Conservation (phyloP, 1,284 basidiomycete genomes). For the Naganishia cerealis region DNA sequence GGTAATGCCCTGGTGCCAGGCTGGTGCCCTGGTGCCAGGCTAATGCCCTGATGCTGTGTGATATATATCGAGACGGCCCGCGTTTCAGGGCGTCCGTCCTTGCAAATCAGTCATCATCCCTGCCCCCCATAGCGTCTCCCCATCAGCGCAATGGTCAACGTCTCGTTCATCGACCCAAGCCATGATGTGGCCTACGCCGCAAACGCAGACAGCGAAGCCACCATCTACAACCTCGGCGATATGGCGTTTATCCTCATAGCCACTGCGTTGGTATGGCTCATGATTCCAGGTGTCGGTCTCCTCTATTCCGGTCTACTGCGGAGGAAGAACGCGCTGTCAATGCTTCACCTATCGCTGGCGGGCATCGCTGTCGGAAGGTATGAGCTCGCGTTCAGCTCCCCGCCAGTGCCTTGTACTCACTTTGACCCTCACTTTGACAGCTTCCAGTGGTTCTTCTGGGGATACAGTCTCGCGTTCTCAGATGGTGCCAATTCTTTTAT, state of each 20-base stretch:
- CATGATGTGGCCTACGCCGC: conserved; percentile 50
- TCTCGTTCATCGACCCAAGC: conserved; percentile 47
- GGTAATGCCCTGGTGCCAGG: background rate
- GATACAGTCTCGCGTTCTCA: conserved; percentile 57
- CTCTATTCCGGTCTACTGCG: conserved; percentile 82
- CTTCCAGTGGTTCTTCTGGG: conserved; percentile 56
- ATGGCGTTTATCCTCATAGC: conserved; percentile 57
- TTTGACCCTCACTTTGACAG: conserved; percentile 4
- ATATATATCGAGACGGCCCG: background rate
- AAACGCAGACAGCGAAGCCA: conserved; percentile 45
- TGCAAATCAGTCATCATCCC: too few relatives aligned
- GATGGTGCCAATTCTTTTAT: conserved; percentile 55
- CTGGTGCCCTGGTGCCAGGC: background rate
- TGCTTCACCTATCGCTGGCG: conserved; percentile 83
- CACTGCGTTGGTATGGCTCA: conserved; percentile 75
- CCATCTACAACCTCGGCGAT: conserved; percentile 59
- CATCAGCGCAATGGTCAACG: conserved; percentile 43
- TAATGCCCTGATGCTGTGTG: too few relatives aligned
- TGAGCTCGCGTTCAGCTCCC: conserved; percentile 50
- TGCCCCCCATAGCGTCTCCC: too few relatives aligned
- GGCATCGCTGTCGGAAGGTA: conserved; percentile 72
- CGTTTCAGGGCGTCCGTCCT: too few relatives aligned
- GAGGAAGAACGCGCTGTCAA: conserved; percentile 87
- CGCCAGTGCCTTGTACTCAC: background rate
- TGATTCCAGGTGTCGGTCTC: conserved; percentile 81